Evolutionary conservation across 139 green algal species (phyloP), one percentile per base, ranked within the genome.

Genomic region (Coelastrella sp.): DNA sequence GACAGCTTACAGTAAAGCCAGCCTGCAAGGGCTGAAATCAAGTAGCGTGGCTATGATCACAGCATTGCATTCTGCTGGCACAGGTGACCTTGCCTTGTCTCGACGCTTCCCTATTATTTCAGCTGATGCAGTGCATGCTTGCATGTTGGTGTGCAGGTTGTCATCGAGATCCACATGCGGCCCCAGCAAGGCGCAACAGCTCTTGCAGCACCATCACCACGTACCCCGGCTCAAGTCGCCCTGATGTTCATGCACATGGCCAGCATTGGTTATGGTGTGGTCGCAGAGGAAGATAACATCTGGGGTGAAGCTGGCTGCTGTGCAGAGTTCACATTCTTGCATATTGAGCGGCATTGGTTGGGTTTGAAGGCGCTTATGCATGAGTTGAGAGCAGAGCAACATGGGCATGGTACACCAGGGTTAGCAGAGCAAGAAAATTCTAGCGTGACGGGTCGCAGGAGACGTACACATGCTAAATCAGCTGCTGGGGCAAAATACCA

Each of bases 281-380:
- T 69, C 8, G 75, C n/a, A 23, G 11, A 43, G 32, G 75, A 82
- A 45, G 75, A 82, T 37, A 82, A 82, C 75, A 82, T 69, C 35
- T 69, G 53, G 75, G 69, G 69, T 23, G 69, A 79, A 35, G 5
- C 41, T 11, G 69, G 69, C 3, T 80, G 72, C 45, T 80, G 72
- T 45, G 72, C 72, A n/a, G 72, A 80, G 72, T 80, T 64, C 5
- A 80, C 72, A 4, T 80, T 80, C 72, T 53, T 80, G 45, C 72
- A 80, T 50, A 45, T 80, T n/a, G 72, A 80, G 45, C 9, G 72
- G 8, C 48, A 41, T 9, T 80, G 72, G 72, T 21, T 60, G 69
- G 69, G 69, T 11, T 5, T 79, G 53, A 64, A 35, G 30, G 53
- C 53, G 30, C 30, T 64, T 19, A n/a, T 64, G 53, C 53, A 64